Conservation (phyloP, 1,284 basidiomycete genomes). For the Ganoderma resinaceum region DNA sequence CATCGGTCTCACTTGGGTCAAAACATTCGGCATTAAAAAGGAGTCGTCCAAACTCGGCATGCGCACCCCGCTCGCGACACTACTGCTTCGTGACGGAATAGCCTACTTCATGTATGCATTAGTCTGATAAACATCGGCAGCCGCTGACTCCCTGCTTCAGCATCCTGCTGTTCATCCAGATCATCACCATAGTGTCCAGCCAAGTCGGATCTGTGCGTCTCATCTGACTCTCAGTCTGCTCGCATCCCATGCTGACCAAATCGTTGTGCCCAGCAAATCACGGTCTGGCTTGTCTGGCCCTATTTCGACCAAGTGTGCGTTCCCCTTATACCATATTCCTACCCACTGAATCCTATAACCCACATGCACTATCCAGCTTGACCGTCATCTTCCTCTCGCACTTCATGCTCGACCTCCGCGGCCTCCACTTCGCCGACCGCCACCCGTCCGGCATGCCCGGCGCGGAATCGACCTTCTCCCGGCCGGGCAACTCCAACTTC, state of each 20-base stretch:
- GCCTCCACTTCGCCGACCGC: slow-evolving; percentile 7
- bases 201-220: slow-evolving; percentile 3
- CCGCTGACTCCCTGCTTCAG: neutral
- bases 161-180: neutral
- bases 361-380: neutral
- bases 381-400: slow-evolving; percentile 8
- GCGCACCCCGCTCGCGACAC: neutral
- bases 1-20: slow-evolving; percentile 18
- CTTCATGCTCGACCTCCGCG: slow-evolving; percentile 19
- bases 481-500: too few relatives aligned
- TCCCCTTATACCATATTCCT: neutral
- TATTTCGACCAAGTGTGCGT: neutral
- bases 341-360: too few relatives aligned
- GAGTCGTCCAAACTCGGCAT: neutral
- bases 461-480: neutral
- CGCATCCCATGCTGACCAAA: neutral
- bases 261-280: neutral
- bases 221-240: neutral
- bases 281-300: neutral
- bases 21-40: slow-evolving; percentile 8
- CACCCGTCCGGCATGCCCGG: neutral
- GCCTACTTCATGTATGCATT: slow-evolving; percentile 11
- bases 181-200: slow-evolving; percentile 3
- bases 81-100: slow-evolving; percentile 12
- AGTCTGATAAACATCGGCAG: neutral